These are phyloP conservation scores for Symbiodinium natans DNA, from an alignment of 73 alveolate species.

Conservation along the genomic window DNA sequence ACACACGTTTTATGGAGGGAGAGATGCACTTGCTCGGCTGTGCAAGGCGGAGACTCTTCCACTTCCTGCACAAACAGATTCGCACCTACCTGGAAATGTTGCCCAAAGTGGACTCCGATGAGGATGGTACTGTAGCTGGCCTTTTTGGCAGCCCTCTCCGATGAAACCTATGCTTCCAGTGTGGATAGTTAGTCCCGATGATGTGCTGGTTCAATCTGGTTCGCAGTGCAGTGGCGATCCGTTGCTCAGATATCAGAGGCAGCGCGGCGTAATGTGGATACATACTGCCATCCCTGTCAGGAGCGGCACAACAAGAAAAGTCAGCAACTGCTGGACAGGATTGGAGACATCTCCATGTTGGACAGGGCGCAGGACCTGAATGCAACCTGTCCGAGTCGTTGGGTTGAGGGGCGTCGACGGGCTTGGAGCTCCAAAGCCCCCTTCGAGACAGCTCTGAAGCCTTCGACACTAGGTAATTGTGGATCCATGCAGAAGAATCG, in stretches of 20 bases:
- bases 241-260: no score
- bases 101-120: conserved; percentile 86
- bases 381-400: background rate
- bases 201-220: no score
- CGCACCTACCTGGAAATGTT: conserved; percentile 58
- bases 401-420: background rate
- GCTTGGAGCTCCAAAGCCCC: background rate
- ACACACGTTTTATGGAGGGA: no score
- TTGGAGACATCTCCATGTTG: conserved; percentile 62
- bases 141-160: no score
- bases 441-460: background rate
- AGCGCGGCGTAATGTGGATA: no score
- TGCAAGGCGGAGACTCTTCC: conserved; percentile 71
- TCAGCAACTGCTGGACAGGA: conserved; percentile 69
- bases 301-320: conserved; percentile 93
- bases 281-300: no score
- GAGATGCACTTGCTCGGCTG: background rate
- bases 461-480: conserved; percentile 41
- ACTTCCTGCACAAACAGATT: conserved; percentile 71
- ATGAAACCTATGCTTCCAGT: no score
- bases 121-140: no score
- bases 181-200: no score
- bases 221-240: no score
- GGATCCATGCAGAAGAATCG: conserved; percentile 82
- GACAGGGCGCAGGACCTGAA: conserved; percentile 48